Conservation (phyloP, 768 basidiomycete species). For the Pulveroboletus sp. region DNA sequence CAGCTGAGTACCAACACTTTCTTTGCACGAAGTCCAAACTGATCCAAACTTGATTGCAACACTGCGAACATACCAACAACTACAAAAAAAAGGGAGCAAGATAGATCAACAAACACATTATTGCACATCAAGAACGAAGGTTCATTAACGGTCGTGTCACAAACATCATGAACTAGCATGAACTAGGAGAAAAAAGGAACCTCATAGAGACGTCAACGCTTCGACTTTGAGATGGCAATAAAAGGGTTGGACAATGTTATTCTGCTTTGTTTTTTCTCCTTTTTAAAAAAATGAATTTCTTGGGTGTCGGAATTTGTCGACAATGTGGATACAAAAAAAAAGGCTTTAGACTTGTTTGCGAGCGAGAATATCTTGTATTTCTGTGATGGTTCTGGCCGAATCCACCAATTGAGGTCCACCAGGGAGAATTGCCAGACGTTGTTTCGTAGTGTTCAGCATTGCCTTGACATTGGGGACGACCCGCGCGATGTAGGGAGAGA, state of each 20-base stretch:
- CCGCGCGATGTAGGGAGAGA: constrained; percentile 75
- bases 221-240: constrained; percentile 1
- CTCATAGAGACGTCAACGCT: background rate
- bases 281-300: background rate
- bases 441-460: constrained; percentile 73
- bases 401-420: constrained; percentile 65
- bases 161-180: constrained; percentile 26
- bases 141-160: constrained; percentile 12
- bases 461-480: constrained; percentile 77
- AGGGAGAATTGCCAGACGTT: constrained; percentile 73
- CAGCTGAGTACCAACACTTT: too few species aligned
- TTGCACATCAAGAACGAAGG: constrained; percentile 3
- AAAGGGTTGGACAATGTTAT: background rate
- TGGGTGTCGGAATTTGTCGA: background rate
- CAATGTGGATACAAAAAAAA: background rate
- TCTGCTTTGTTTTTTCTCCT: background rate
- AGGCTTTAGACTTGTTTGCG: constrained; percentile 34
- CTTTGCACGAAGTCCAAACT: too few species aligned
- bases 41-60: constrained; percentile 25
- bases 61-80: constrained; percentile 18
- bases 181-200: background rate
- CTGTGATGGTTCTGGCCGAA: constrained; percentile 62
- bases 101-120: constrained; percentile 8
- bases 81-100: constrained; percentile 9
- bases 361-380: constrained; percentile 67